These are phyloP conservation scores for Endoconidiophora laricicola DNA, from an alignment of 2,329 filamentous ascomycete genomes.

Conservation along the genomic window DNA sequence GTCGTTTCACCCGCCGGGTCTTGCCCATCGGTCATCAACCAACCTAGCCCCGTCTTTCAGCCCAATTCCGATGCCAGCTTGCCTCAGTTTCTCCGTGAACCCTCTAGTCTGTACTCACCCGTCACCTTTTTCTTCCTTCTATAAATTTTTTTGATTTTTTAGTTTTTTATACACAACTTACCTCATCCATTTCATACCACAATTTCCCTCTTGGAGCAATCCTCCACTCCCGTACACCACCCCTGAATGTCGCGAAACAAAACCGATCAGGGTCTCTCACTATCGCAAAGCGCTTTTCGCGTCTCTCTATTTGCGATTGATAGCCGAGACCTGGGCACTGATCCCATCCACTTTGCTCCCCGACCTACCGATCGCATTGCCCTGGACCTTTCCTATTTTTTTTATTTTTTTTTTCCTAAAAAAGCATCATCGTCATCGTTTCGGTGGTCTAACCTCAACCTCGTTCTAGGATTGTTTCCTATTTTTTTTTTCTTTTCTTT, in stretches of 20 bases:
- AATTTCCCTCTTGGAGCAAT: background rate
- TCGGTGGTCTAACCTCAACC: background rate
- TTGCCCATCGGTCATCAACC: too few species aligned
- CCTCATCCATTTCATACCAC: background rate
- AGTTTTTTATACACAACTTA: background rate
- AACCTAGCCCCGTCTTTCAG: too few species aligned
- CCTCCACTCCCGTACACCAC: background rate
- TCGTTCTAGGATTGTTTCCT: background rate
- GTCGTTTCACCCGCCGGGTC: too few species aligned
- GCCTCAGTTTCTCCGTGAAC: background rate
- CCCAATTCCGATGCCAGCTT: background rate
- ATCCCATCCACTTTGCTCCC: background rate
- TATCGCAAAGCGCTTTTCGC: conserved; percentile 8
- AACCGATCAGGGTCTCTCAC: conserved; percentile 1
- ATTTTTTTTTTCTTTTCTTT: background rate
- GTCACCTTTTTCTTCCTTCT: background rate
- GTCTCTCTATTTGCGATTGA: background rate
- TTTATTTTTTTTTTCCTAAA: background rate
- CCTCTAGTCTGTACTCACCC: background rate
- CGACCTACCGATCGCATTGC: background rate
- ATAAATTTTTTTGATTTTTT: too few species aligned
- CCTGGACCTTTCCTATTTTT: background rate
- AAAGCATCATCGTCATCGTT: background rate
- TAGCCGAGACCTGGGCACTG: conserved; percentile 8
- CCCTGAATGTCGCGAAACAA: conserved; percentile 7